phyloP scores from a whole-genome alignment of 352 stramenopile species.

The Pythium folliculosum region DNA sequence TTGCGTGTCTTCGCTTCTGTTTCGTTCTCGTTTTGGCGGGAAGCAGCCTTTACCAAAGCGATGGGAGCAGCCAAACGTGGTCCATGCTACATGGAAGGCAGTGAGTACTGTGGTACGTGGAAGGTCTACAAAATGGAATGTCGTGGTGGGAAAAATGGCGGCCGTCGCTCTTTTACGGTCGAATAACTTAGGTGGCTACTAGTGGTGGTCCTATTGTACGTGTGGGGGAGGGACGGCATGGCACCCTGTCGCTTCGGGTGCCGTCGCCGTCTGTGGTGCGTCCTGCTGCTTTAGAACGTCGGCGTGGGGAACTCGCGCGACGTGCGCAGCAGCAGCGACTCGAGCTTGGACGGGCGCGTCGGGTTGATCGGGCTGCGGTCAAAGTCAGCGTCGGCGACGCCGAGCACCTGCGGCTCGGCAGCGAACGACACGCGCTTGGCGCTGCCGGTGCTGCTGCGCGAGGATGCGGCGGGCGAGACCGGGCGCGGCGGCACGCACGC shows the following conservation, averaged over 20 bases:
- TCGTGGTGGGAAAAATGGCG: neutral
- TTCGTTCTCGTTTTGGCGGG: too few relatives aligned
- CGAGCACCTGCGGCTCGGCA: constrained; percentile 60
- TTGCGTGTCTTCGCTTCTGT: too few relatives aligned
- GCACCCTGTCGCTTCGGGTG: too few relatives aligned
- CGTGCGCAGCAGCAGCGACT: constrained; percentile 81
- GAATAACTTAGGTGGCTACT: constrained; percentile 19
- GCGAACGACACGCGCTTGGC: constrained; percentile 66
- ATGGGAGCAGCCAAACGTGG: too few relatives aligned
- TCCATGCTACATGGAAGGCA: too few relatives aligned
- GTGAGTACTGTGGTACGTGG: too few relatives aligned
- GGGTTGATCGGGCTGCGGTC: constrained; percentile 76
- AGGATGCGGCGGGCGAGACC: constrained; percentile 4
- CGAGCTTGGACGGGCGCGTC: constrained; percentile 78
- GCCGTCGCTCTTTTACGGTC: neutral
- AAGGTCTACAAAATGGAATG: too few relatives aligned
- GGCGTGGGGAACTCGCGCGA: constrained; percentile 83
- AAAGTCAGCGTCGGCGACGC: constrained; percentile 69
- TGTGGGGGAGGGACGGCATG: neutral
- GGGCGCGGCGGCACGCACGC: neutral
- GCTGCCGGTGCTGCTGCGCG: constrained; percentile 7
- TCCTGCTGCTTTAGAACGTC: constrained; percentile 41
- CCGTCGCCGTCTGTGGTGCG: too few relatives aligned
- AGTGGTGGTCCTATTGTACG: constrained; percentile 16
- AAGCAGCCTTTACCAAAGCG: too few relatives aligned